A percentile compares a stretch with the other conserved stretches of the same genome.
Conservation (phyloP, 331 rosid genomes). For the Ulmus americana region DNA sequence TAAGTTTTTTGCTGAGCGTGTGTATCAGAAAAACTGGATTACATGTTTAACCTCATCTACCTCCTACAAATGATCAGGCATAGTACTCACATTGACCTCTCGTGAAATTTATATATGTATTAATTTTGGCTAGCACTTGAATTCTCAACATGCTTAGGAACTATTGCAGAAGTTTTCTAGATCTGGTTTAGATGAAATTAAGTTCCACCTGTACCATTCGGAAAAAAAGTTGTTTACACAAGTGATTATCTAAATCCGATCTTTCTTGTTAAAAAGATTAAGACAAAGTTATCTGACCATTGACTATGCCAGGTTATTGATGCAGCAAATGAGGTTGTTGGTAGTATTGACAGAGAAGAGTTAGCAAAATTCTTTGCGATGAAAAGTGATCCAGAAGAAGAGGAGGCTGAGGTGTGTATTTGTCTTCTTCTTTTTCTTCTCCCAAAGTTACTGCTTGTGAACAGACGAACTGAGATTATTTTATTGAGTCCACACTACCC, state of each 20-base stretch:
- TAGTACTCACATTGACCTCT: no score
- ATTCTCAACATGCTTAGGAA: not conserved
- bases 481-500: not conserved
- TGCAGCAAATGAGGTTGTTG: conserved; percentile 67
- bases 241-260: not conserved
- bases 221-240: not conserved
- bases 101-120: no score
- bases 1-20: not conserved
- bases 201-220: not conserved
- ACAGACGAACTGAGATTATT: not conserved
- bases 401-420: conserved; percentile 63
- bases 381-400: conserved; percentile 74
- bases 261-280: no score
- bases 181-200: not conserved
- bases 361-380: conserved; percentile 49
- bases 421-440: not conserved
- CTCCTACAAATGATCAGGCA: no score
- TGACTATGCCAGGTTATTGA: conserved; percentile 50
- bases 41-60: no score
- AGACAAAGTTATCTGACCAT: no score
- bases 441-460: not conserved
- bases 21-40: no score
- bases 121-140: not conserved
- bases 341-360: conserved; percentile 66
- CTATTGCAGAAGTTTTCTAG: no score